Evolutionary conservation across 2,329 filamentous ascomycete genomes (phyloP).

Genomic region (Leptosphaerulina australis): DNA sequence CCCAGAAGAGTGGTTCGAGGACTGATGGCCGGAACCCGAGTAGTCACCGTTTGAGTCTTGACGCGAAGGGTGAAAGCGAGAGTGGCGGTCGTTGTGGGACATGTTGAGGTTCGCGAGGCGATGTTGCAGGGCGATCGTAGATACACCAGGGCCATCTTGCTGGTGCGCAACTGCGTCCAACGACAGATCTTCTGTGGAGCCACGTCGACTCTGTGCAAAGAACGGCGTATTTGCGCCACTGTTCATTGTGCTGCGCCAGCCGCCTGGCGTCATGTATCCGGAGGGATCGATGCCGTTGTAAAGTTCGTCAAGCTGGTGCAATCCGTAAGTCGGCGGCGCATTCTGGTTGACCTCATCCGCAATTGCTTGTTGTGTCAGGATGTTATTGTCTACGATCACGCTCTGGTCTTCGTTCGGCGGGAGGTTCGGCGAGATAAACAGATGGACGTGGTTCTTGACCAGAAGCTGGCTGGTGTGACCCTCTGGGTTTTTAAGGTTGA

Average conservation of each 20-base stretch:
- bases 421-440: constrained; percentile 95
- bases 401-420: constrained; percentile 87
- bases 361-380: constrained; percentile 50
- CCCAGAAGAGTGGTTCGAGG: constrained; percentile 43
- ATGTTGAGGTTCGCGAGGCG: constrained; percentile 63
- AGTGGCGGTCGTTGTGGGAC: constrained; percentile 44
- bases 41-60: constrained; percentile 11
- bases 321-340: constrained; percentile 90
- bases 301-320: constrained; percentile 86
- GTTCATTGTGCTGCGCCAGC: constrained; percentile 61
- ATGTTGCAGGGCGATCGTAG: constrained; percentile 71
- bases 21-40: constrained; percentile 23
- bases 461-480: constrained; percentile 93
- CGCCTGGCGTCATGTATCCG: constrained; percentile 78
- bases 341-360: constrained; percentile 65
- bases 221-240: constrained; percentile 76
- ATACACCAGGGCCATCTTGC: constrained; percentile 48
- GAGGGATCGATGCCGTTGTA: constrained; percentile 85
- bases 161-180: constrained; percentile 51
- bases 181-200: constrained; percentile 80
- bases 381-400: constrained; percentile 57
- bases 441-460: constrained; percentile 85
- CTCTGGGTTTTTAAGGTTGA: constrained; percentile 92
- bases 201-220: constrained; percentile 70
- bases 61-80: constrained; percentile 27